Base-by-base conservation (phyloP, 345 rosid genomes). In the Bruguiera parviflora region DNA sequence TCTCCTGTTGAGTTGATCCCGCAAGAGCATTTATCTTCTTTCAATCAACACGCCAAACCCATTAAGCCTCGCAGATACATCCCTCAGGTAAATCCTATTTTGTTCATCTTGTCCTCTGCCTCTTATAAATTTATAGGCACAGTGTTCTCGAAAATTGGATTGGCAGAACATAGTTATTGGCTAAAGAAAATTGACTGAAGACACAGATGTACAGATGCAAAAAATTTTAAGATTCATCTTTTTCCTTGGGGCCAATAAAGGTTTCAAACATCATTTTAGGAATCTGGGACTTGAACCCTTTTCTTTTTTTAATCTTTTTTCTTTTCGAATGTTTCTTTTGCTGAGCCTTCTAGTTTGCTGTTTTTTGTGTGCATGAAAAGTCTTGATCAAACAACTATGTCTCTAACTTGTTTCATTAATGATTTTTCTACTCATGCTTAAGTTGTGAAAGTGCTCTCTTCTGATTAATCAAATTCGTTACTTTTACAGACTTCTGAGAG, bases 401-500 rank as follows among this genome's bases (percentile, higher is more conserved):
- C 1, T 35, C 8, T 6, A 35, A 35, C 39, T 35, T 37, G 43
- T 59, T 33, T 9, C 35, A 33, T 25, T 16, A 19, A 22, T 22
- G 24, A 22, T 21, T 55, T 53, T 28, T 29, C 32, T 65, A 27
- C 29, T 39, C 35, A 21, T 22, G 10, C 43, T 11, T 10, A 4
- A 19, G 10, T 21, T 61, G 13, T 39, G 66, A 21, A 0, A 32
- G 19, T 61, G 20, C 22, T 31, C 43, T 65, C 2, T 29, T 29
- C 31, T 43, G 53, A 51, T 63, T 49, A 1, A 64, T 68, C 46
- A 22, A 21, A 21, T 62, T 13, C 27, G 22, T 69, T 52, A 31
- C 13, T 25, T 64, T 55, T 8, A 6, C 81, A 86, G 88, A 74
- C 62, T 51, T 75, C 85, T 5, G 80, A 83, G 77, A 84, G 81